A percentile compares a stretch with the other conserved stretches of the same genome.
Conservation (phyloP, 805 yeast species). For the Candida nemodendra region DNA sequence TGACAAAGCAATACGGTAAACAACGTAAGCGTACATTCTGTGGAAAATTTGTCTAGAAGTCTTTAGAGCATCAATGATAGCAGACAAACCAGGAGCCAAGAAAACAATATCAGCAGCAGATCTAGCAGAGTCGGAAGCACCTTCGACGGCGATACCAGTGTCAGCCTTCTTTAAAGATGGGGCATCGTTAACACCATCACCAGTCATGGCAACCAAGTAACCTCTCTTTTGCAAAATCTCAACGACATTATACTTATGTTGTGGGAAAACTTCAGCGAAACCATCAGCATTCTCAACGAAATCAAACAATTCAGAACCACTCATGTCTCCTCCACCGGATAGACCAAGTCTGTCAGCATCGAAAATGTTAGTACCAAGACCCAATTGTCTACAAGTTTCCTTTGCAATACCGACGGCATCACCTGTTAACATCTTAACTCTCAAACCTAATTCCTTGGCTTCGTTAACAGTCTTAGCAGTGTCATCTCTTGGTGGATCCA, state of each 20-base stretch:
- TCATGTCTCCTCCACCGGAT: conserved; percentile 90
- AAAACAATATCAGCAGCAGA: conserved; percentile 96
- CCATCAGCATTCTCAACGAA: conserved; percentile 98
- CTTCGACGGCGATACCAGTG: conserved; percentile 97
- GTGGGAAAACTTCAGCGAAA: conserved; percentile 98
- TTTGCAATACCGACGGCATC: conserved; percentile 99
- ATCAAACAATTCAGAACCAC: conserved; percentile 97
- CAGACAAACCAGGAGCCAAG: conserved; percentile 93
- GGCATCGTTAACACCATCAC: conserved; percentile 99
- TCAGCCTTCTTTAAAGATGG: conserved; percentile 96
- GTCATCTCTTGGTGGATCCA: conserved; percentile 99
- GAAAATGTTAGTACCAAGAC: conserved; percentile 93
- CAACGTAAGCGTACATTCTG: conserved; percentile 98
- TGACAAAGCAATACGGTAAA: conserved; percentile 95
- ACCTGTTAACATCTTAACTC: conserved; percentile 98
- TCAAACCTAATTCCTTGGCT: conserved; percentile 87
- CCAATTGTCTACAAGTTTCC: conserved; percentile 97
- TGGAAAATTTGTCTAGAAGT: conserved; percentile 97
- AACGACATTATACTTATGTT: conserved; percentile 94
- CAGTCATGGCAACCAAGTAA: conserved; percentile 98
- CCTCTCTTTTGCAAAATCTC: conserved; percentile 95
- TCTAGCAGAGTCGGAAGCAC: conserved; percentile 96
- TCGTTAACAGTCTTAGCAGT: conserved; percentile 92
- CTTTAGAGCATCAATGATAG: conserved; percentile 91
- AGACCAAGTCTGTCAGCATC: conserved; percentile 96